Percentiles rank a stretch among this genome's conserved stretches.
phyloP scores from a whole-genome alignment of 1,284 basidiomycete species.

The Ceratobasidium sp. region DNA sequence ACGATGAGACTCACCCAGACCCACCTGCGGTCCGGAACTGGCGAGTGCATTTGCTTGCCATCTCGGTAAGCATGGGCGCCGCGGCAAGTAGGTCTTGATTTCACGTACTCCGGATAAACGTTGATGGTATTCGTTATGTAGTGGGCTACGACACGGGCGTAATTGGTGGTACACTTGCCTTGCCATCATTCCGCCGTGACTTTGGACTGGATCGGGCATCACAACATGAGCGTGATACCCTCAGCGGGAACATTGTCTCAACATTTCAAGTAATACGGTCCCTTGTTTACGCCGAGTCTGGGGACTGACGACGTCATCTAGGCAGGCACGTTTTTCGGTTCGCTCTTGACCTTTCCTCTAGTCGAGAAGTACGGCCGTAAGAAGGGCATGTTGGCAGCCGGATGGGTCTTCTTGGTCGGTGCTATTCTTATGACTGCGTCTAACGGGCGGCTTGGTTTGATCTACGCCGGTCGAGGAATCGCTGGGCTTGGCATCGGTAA shows the following conservation, averaged over 20 bases:
- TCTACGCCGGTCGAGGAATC: conserved; percentile 58
- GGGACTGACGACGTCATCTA: conserved; percentile 48
- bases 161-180: conserved; percentile 62
- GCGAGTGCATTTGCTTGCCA: conserved; percentile 40
- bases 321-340: conserved; percentile 59
- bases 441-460: conserved; percentile 54
- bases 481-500: conserved; percentile 60
- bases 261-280: conserved; percentile 67
- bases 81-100: conserved; percentile 31
- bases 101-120: too few species aligned
- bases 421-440: conserved; percentile 57
- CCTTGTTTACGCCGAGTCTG: not conserved
- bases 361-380: conserved; percentile 56
- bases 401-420: conserved; percentile 58
- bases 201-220: conserved; percentile 61
- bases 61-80: conserved; percentile 44
- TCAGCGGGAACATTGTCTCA: conserved; percentile 66
- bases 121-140: too few species aligned
- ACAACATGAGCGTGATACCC: conserved; percentile 57
- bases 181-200: conserved; percentile 63
- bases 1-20: conserved; percentile 40
- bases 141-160: conserved; percentile 67
- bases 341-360: conserved; percentile 52
- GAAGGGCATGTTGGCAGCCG: conserved; percentile 53
- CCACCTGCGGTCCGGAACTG: conserved; percentile 41